phyloP scores from a whole-genome alignment of 2,329 filamentous ascomycete species.

The Fusarium odoratissimum region DNA sequence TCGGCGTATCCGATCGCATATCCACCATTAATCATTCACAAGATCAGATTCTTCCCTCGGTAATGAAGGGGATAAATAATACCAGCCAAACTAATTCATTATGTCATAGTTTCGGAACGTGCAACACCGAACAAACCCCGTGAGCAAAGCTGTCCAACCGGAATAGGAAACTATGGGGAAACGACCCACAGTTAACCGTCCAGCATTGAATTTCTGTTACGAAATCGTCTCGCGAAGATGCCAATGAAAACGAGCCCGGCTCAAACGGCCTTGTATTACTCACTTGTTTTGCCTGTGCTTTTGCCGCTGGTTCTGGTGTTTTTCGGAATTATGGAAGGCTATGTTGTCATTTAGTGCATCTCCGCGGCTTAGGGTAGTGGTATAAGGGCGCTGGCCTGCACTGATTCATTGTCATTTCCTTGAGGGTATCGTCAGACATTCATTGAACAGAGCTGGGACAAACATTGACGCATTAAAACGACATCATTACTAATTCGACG shows the following conservation, averaged over 20 bases:
- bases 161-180: neutral
- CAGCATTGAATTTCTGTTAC: constrained; percentile 41
- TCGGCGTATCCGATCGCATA: neutral
- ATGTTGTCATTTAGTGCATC: constrained; percentile 26
- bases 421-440: constrained; percentile 10
- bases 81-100: neutral
- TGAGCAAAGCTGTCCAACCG: neutral
- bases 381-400: constrained; percentile 9
- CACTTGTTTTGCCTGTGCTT: neutral
- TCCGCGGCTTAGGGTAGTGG: constrained; percentile 37
- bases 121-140: neutral
- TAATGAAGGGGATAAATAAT: neutral
- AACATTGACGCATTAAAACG: neutral
- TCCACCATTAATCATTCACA: neutral
- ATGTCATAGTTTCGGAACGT: neutral
- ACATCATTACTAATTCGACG: constrained; percentile 3
- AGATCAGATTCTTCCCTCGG: neutral
- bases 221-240: constrained; percentile 40
- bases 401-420: neutral
- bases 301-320: neutral
- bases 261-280: neutral
- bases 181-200: constrained; percentile 28
- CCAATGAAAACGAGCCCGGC: constrained; percentile 33
- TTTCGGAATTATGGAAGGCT: neutral
- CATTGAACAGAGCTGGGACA: neutral